These are phyloP conservation scores for Rhizopus stolonifer DNA, from an alignment of 371 early-diverging fungal species.

Conservation along the genomic window DNA sequence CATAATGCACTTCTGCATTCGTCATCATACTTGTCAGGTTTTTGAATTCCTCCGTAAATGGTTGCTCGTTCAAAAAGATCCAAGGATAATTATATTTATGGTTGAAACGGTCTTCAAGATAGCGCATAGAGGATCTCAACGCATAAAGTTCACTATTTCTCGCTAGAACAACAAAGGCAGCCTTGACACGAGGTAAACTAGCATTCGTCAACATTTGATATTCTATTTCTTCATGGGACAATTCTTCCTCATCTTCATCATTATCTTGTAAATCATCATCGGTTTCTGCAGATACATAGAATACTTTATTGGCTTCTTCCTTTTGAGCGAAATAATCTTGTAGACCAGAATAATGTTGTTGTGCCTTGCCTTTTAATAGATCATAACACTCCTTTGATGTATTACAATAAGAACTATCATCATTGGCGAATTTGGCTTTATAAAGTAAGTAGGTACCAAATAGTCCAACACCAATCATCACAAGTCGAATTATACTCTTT, in stretches of 20 bases:
- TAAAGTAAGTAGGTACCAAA: conserved; percentile 5
- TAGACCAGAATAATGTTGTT: conserved; percentile 2
- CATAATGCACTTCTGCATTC: conserved; percentile 52
- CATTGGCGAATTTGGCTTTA: conserved; percentile 1
- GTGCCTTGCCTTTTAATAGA: conserved; percentile 20
- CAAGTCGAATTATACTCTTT: conserved; percentile 9
- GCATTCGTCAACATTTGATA: conserved; percentile 22
- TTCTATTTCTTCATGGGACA: conserved; percentile 14
- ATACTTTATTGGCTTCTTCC: neutral
- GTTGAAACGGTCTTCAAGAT: conserved; percentile 87
- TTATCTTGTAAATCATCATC: too few relatives aligned
- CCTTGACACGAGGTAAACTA: conserved; percentile 37
- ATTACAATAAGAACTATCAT: conserved; percentile 16
- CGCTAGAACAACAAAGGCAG: conserved; percentile 63
- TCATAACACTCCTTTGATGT: conserved; percentile 26
- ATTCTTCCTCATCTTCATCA: neutral
- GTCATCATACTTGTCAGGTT: conserved; percentile 48
- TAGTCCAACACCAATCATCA: neutral
- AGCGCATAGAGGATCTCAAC: conserved; percentile 65
- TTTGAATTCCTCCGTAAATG: conserved; percentile 82
- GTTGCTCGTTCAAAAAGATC: conserved; percentile 82
- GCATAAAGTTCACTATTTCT: conserved; percentile 79
- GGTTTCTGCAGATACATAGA: too few relatives aligned
- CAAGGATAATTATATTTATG: conserved; percentile 84
- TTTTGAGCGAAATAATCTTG: neutral